Base-by-base conservation (phyloP, 768 basidiomycete species). In the Lentinula lateritia region DNA sequence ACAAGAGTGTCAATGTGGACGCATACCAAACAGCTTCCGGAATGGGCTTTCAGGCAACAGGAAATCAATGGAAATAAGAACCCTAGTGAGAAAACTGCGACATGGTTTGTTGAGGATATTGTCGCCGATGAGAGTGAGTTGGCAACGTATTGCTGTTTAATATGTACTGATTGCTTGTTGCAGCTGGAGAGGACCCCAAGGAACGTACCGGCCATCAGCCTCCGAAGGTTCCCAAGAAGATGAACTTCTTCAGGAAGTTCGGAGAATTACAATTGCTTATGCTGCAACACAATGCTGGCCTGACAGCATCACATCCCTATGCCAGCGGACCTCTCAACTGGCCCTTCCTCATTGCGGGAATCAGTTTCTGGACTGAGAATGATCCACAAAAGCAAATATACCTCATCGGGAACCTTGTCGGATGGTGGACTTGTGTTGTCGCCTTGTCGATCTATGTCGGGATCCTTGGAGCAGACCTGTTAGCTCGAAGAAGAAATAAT, bases 51-150 rank as follows among this genome's bases (percentile, higher is more conserved):
- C 80, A 91, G 90, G 71, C 96, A 98, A 71, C 95, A 98, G 70
- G 97, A 98, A 71, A 85, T 99, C 64, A 99, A 99, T 67, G 97
- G 97, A 0, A 95, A 97, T 76, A 99, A 98, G 79, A 95, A 91
- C 62, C 78, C 89, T 5, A 72, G 78, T 7, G 97, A 97, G 60
- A 88, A 85, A 70, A 85, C 85, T 13, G 90, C 92, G 2, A 86
- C 86, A 15, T 99, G 97, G 97, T 93, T 83, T 72, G 87, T 90
- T 15, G 89, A 98, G 63, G 85, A 91, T 32, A 87, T 99, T 61
- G 73, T 96, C 12, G 74, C 78, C 39, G 88, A 86, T 64, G 88
- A 86, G 60, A 76, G 93, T 93, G 65, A 71, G 89, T 74, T 52
- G 0, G 52, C 50, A 23, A 5, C 15, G n/a, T 55, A 23, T 38